Evolutionary conservation across 371 early-diverging fungal species (phyloP).

Genomic region (Chytridium lagenaria): DNA sequence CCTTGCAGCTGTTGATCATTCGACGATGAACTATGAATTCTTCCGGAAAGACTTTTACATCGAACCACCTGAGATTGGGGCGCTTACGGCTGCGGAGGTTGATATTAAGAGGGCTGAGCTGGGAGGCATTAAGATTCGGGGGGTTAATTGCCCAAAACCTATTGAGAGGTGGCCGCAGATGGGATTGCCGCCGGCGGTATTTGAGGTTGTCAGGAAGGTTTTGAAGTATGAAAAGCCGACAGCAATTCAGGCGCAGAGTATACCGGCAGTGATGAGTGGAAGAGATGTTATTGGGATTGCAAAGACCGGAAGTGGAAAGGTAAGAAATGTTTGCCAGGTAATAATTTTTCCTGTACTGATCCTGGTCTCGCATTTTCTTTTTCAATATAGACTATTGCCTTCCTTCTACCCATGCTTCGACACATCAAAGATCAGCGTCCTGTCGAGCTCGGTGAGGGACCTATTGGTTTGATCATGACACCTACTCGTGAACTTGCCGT

Average conservation of each 20-base stretch:
- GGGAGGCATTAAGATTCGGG: constrained; percentile 93
- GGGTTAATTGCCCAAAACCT: constrained; percentile 89
- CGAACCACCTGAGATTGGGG: constrained; percentile 90
- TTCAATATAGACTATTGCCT: constrained; percentile 86
- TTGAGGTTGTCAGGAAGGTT: constrained; percentile 75
- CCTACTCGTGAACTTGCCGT: constrained; percentile 99
- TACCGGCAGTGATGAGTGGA: constrained; percentile 97
- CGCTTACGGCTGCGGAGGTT: constrained; percentile 85
- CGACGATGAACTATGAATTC: constrained; percentile 80
- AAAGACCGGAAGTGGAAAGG: constrained; percentile 98
- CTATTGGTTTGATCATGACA: constrained; percentile 96
- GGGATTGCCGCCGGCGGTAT: constrained; percentile 70
- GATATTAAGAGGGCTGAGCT: constrained; percentile 80
- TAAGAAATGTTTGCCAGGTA: constrained; percentile 6
- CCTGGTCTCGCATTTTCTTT: constrained; percentile 7
- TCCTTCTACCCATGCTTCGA: constrained; percentile 94
- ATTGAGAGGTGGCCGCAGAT: constrained; percentile 95
- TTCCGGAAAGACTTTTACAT: constrained; percentile 97
- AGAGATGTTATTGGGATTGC: constrained; percentile 98
- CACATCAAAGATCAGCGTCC: constrained; percentile 96
- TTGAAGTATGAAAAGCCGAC: constrained; percentile 89
- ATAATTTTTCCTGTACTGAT: too few relatives aligned
- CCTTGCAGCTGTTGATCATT: constrained; percentile 87
- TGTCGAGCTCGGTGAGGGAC: constrained; percentile 85
- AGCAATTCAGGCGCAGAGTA: constrained; percentile 96